Evolutionary conservation across 257 asterid genomes (phyloP).

Genomic region (Plantago elongata): DNA sequence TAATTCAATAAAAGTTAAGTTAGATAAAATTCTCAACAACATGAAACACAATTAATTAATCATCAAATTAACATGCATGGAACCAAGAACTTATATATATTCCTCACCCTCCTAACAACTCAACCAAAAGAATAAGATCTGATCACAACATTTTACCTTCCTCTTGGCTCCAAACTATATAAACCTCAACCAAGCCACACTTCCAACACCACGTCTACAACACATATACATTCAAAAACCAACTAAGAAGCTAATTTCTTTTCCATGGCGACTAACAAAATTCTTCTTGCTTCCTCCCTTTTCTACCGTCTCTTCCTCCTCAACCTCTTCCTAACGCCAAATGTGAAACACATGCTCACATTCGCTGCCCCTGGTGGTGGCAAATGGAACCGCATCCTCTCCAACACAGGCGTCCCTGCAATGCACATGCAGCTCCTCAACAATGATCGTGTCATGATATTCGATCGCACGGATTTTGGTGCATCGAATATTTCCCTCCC

Average conservation of each 20-base stretch:
- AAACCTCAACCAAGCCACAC: no score
- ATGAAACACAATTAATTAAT: no score
- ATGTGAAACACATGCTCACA: conserved; percentile 8
- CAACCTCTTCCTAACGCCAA: not conserved
- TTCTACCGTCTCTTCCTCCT: conserved; percentile 19
- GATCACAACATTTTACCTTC: no score
- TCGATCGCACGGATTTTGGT: conserved; percentile 48
- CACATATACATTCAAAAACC: not conserved
- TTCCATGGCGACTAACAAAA: conserved; percentile 3
- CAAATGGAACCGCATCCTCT: conserved; percentile 33
- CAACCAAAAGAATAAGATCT: no score
- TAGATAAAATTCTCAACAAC: no score
- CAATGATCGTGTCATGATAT: conserved; percentile 42
- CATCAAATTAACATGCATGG: no score
- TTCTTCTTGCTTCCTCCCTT: conserved; percentile 15
- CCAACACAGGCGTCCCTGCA: conserved; percentile 40
- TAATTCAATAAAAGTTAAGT: no score
- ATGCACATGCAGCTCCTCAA: conserved; percentile 60
- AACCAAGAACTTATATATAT: no score
- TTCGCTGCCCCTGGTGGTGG: conserved; percentile 22
- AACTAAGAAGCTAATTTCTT: not conserved
- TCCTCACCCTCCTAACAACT: no score
- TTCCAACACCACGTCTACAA: no score
- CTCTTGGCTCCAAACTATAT: no score
- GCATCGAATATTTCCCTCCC: conserved; percentile 40